Conservation (phyloP, 75 land plant genomes). For the Pseudotsuga menziesii region DNA sequence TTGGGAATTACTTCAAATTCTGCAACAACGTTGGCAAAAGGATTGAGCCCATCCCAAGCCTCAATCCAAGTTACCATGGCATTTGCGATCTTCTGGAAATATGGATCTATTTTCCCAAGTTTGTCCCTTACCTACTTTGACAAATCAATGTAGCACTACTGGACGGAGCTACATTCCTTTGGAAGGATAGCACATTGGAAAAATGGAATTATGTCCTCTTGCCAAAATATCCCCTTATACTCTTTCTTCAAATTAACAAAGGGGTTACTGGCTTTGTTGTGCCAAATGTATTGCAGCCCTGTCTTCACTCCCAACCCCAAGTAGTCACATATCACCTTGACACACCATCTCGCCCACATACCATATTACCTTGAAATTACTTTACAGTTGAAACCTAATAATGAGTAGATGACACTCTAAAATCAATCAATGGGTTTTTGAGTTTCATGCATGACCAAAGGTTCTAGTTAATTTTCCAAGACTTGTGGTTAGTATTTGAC, state of each 20-base stretch:
- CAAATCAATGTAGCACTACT: slow-evolving; percentile 70
- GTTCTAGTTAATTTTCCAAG: too few species aligned
- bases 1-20: background rate
- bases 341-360: slow-evolving; percentile 96
- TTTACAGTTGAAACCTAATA: too few species aligned
- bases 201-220: slow-evolving; percentile 80
- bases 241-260: slow-evolving; percentile 83
- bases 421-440: too few species aligned
- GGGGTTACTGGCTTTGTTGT: slow-evolving; percentile 82
- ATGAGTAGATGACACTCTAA: too few species aligned
- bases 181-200: slow-evolving; percentile 54
- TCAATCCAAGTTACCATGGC: slow-evolving; percentile 92
- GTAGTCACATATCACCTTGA: slow-evolving; percentile 82
- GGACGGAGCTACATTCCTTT: slow-evolving; percentile 62
- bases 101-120: slow-evolving; percentile 56
- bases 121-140: slow-evolving; percentile 65
- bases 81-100: slow-evolving; percentile 71
- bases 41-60: slow-evolving; percentile 79
- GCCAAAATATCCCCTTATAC: slow-evolving; percentile 83
- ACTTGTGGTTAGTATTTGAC: too few species aligned
- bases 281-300: slow-evolving; percentile 75
- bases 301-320: slow-evolving; percentile 73
- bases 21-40: slow-evolving; percentile 3
- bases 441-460: too few species aligned
- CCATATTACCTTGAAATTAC: too few species aligned